phyloP scores from a whole-genome alignment of 2,329 filamentous ascomycete genomes.

The Venturia asperata region DNA sequence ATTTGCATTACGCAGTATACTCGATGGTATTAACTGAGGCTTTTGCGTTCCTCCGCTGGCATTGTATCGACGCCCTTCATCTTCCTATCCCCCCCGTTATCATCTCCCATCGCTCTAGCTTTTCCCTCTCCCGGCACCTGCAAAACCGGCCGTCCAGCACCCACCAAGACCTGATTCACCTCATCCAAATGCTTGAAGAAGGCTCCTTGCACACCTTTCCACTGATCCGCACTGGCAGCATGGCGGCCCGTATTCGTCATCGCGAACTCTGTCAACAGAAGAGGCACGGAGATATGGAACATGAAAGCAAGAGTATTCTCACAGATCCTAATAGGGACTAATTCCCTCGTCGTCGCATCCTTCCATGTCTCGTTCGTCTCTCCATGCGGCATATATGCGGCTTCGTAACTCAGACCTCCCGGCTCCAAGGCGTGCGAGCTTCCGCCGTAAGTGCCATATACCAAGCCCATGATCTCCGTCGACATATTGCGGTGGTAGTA shows the following conservation, averaged over 20 bases:
- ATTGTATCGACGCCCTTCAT: too few relatives aligned
- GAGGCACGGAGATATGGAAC: conserved; percentile 12
- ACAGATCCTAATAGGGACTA: conserved; percentile 8
- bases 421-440: conserved; percentile 14
- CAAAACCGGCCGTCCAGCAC: neutral
- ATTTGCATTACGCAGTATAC: too few relatives aligned
- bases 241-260: neutral
- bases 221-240: conserved; percentile 13
- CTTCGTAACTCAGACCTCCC: conserved; percentile 13
- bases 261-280: conserved; percentile 12
- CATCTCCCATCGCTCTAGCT: neutral
- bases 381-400: conserved; percentile 18
- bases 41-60: too few relatives aligned
- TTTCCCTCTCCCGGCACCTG: neutral
- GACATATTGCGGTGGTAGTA: conserved; percentile 39
- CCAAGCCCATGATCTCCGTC: conserved; percentile 36
- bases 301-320: conserved; percentile 13
- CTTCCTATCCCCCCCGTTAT: too few relatives aligned
- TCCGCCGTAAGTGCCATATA: conserved; percentile 16
- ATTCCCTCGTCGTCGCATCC: conserved; percentile 8
- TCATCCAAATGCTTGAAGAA: conserved; percentile 24
- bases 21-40: too few relatives aligned
- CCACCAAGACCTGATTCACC: conserved; percentile 18
- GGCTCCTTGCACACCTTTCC: conserved; percentile 23
- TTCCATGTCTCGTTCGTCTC: conserved; percentile 17